Conservation (phyloP, 139 green algal genomes). For the Chlamydomonas incerta region DNA sequence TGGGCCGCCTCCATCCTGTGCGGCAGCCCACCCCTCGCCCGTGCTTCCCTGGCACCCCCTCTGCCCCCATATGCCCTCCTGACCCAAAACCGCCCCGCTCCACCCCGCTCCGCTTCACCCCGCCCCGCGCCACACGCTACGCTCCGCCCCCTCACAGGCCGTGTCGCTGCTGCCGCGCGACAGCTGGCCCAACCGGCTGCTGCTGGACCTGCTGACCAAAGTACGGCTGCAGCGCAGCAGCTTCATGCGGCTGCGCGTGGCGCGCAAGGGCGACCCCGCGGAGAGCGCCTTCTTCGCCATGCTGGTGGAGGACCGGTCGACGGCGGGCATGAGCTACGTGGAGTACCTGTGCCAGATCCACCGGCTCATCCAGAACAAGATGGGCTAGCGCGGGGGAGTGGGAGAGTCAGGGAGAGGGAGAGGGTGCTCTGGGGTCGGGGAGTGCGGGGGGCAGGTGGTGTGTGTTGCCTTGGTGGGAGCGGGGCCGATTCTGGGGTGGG, state of each 20-base stretch:
- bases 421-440: no score
- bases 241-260: constrained; percentile 80
- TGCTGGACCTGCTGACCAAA: constrained; percentile 71
- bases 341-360: constrained; percentile 93
- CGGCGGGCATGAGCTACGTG: constrained; percentile 83
- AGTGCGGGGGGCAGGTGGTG: no score
- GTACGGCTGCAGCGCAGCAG: constrained; percentile 71
- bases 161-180: constrained; percentile 52
- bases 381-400: constrained; percentile 59
- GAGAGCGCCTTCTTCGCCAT: constrained; percentile 74
- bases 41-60: no score
- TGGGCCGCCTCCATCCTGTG: no score
- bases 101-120: no score
- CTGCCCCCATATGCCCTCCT: no score
- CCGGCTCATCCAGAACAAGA: constrained; percentile 85
- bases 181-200: constrained; percentile 42
- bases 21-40: no score
- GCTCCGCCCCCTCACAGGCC: neutral
- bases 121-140: no score
- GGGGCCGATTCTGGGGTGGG: no score
- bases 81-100: no score
- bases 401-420: no score
- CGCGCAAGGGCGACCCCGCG: constrained; percentile 64
- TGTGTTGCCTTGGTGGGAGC: no score
- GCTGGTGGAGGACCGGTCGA: constrained; percentile 85